Percentiles rank a stretch among this genome's conserved stretches.
Evolutionary conservation across 257 asterid genomes (phyloP).

Genomic region (Solanum arcanum): DNA sequence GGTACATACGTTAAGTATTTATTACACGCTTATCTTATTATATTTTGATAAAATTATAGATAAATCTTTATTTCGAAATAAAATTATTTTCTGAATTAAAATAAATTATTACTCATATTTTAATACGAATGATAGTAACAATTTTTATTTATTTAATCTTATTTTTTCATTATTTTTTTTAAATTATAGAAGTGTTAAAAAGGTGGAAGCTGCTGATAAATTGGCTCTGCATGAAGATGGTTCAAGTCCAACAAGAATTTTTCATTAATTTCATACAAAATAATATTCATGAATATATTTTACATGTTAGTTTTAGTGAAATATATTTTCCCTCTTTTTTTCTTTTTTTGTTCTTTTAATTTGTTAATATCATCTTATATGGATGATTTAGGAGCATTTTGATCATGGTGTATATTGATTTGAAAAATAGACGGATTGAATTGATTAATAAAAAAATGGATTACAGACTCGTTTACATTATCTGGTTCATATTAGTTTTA

Average conservation of each 20-base stretch:
- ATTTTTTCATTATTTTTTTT: neutral
- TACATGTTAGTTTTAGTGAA: neutral
- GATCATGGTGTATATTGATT: neutral
- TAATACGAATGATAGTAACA: too few species aligned
- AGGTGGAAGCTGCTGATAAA: neutral
- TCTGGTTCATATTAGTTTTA: neutral
- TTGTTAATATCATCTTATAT: neutral
- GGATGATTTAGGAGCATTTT: neutral
- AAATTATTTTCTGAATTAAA: neutral
- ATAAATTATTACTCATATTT: neutral
- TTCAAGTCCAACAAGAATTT: neutral
- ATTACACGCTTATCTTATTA: neutral
- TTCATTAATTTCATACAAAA: neutral
- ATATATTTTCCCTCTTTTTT: neutral
- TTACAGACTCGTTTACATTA: neutral
- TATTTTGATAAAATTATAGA: neutral
- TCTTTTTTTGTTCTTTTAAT: neutral
- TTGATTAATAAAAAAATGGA: neutral
- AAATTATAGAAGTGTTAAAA: neutral
- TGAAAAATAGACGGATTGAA: neutral
- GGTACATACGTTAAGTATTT: rapidly evolving
- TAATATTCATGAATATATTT: neutral
- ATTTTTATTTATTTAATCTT: neutral
- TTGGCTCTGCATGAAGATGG: neutral
- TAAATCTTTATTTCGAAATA: neutral